Evolutionary conservation across 176 grass and related monocot species (phyloP).

Genomic region (Leersia perrieri): DNA sequence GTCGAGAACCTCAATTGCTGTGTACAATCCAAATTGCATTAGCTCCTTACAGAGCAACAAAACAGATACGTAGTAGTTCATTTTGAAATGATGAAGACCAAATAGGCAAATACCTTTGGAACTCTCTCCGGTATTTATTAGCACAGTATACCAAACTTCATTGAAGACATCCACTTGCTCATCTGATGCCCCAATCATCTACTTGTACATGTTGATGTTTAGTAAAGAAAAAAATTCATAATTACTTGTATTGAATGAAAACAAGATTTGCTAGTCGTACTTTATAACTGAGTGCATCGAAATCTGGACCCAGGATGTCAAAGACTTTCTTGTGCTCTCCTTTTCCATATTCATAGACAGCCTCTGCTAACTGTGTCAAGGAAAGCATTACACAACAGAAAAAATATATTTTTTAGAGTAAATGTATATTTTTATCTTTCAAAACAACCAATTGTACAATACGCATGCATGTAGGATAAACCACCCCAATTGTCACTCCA

Average conservation of each 20-base stretch:
- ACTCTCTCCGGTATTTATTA: slow-evolving; percentile 44
- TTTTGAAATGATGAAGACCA: background rate
- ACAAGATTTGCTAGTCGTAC: slow-evolving; percentile 34
- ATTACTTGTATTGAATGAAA: background rate
- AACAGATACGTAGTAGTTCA: background rate
- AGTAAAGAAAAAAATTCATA: background rate
- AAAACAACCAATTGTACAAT: background rate
- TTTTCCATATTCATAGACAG: slow-evolving; percentile 66
- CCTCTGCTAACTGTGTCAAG: slow-evolving; percentile 57
- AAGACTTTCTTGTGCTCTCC: slow-evolving; percentile 54
- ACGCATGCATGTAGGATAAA: background rate
- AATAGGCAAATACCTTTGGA: slow-evolving; percentile 53
- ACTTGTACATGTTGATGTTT: slow-evolving; percentile 15
- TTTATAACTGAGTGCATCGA: slow-evolving; percentile 56
- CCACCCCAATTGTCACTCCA: too few species aligned
- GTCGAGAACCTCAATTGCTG: slow-evolving; percentile 55
- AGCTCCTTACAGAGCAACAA: background rate
- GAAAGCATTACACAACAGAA: background rate
- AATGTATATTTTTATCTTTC: background rate
- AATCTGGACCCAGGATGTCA: slow-evolving; percentile 57
- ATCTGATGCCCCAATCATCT: slow-evolving; percentile 89
- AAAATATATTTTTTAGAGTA: background rate
- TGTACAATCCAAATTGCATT: slow-evolving; percentile 6
- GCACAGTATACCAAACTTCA: slow-evolving; percentile 64
- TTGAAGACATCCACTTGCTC: slow-evolving; percentile 82